Conservation (phyloP, 2,329 filamentous ascomycete genomes). For the Cucurbitaria berberidis region DNA sequence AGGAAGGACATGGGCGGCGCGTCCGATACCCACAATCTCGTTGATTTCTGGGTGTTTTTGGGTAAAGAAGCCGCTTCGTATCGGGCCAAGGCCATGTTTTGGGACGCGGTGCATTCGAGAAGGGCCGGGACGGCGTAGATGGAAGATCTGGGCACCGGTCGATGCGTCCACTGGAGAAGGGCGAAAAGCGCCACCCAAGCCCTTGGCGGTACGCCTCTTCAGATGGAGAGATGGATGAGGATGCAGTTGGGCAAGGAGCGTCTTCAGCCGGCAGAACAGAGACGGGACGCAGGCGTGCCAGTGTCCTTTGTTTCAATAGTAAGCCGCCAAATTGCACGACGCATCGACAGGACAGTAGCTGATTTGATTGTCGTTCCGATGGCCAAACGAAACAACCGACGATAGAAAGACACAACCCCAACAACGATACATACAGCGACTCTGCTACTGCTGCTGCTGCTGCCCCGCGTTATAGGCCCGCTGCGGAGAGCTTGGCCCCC, state of each 20-base stretch:
- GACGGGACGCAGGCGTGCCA: slow-evolving; percentile 42
- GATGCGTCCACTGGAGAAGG: slow-evolving; percentile 28
- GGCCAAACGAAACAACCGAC: too few relatives aligned
- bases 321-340: neutral
- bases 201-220: slow-evolving; percentile 42
- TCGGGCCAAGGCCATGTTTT: slow-evolving; percentile 44
- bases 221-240: slow-evolving; percentile 28
- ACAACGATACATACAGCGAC: too few relatives aligned
- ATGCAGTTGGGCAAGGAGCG: slow-evolving; percentile 21
- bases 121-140: slow-evolving; percentile 35
- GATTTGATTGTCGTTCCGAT: too few relatives aligned
- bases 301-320: slow-evolving; percentile 3
- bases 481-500: slow-evolving; percentile 2
- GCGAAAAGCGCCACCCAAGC: slow-evolving; percentile 45
- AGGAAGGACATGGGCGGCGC: too few relatives aligned
- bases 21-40: slow-evolving; percentile 16
- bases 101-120: slow-evolving; percentile 44
- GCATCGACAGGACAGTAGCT: too few relatives aligned
- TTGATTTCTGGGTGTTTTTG: slow-evolving; percentile 18
- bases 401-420: too few relatives aligned
- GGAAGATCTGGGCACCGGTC: slow-evolving; percentile 34
- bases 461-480: slow-evolving; percentile 12
- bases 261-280: slow-evolving; percentile 29
- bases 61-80: slow-evolving; percentile 16
- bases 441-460: too few relatives aligned